Evolutionary conservation across 257 asterid species (phyloP).

Genomic region (Solanum infundibuliforme): DNA sequence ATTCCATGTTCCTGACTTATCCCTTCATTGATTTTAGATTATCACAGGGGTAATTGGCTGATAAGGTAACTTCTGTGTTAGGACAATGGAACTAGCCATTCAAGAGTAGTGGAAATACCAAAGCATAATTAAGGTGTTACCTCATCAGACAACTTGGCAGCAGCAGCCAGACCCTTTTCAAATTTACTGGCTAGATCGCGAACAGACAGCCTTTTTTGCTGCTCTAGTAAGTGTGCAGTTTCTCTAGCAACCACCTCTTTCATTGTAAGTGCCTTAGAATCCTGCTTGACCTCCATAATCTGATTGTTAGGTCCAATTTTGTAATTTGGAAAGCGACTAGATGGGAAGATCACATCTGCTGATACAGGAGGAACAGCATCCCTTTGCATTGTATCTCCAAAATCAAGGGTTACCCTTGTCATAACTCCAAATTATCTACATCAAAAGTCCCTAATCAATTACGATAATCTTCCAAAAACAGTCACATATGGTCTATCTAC

Average conservation of each 20-base stretch:
- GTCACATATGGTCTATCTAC: neutral
- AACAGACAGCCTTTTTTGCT: constrained; percentile 80
- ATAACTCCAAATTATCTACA: constrained; percentile 14
- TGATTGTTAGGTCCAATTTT: constrained; percentile 68
- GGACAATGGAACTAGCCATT: neutral
- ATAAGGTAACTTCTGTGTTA: neutral
- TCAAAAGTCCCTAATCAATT: neutral
- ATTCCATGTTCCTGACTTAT: neutral
- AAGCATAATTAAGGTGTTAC: constrained; percentile 16
- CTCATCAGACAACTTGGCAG: constrained; percentile 86
- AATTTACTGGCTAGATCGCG: constrained; percentile 88
- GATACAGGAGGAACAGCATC: constrained; percentile 77
- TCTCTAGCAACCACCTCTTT: constrained; percentile 79
- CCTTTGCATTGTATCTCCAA: constrained; percentile 61
- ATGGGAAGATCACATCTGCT: constrained; percentile 66
- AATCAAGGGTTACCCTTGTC: constrained; percentile 81
- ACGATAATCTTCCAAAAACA: neutral
- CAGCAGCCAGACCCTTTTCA: constrained; percentile 86
- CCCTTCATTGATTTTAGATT: neutral
- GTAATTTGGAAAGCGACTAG: constrained; percentile 70
- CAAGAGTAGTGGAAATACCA: neutral
- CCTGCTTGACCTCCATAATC: constrained; percentile 70
- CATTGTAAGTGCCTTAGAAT: constrained; percentile 32
- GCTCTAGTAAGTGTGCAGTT: constrained; percentile 66
- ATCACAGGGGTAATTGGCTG: neutral